Percentiles rank a stretch among this genome's conserved stretches.
Conservation (phyloP, 495 filamentous ascomycete species). For the Mycothermus thermophilus region DNA sequence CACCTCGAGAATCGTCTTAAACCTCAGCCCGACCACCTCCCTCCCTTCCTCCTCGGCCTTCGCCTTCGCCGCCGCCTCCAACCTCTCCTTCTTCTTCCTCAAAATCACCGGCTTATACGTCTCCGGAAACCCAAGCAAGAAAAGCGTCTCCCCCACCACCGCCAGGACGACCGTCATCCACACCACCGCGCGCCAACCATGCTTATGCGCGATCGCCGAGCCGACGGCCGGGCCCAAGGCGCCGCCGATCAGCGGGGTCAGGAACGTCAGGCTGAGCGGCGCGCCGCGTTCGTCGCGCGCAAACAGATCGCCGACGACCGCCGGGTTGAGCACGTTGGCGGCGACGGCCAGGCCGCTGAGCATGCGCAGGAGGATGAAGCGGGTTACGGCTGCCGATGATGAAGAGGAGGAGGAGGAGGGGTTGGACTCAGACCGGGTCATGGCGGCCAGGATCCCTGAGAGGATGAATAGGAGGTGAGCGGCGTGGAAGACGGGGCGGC, state of each 20-base stretch:
- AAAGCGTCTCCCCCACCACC: conserved; percentile 1
- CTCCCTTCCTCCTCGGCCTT: conserved; percentile 27
- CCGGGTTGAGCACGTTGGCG: conserved; percentile 42
- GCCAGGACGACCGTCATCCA: conserved; percentile 40
- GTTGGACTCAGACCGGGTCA: conserved; percentile 24
- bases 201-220: conserved; percentile 43
- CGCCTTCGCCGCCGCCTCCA: conserved; percentile 31
- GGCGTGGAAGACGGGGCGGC: conserved; percentile 39
- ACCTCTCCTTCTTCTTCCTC: conserved; percentile 24
- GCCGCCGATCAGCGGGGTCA: conserved; percentile 34
- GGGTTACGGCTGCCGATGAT: conserved; percentile 33
- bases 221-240: conserved; percentile 48
- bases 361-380: conserved; percentile 35
- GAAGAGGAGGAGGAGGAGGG: conserved; percentile 33
- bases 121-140: conserved; percentile 25
- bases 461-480: conserved; percentile 39
- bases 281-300: conserved; percentile 34
- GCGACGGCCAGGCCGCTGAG: conserved; percentile 40
- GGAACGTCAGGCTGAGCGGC: conserved; percentile 35
- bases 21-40: conserved; percentile 25
- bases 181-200: conserved; percentile 44
- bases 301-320: conserved; percentile 47
- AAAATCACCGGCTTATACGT: conserved; percentile 40
- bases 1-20: conserved; percentile 15
- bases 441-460: conserved; percentile 30